Evolutionary conservation across 73 alveolate species (phyloP).

Genomic region (Paramecium bursaria): DNA sequence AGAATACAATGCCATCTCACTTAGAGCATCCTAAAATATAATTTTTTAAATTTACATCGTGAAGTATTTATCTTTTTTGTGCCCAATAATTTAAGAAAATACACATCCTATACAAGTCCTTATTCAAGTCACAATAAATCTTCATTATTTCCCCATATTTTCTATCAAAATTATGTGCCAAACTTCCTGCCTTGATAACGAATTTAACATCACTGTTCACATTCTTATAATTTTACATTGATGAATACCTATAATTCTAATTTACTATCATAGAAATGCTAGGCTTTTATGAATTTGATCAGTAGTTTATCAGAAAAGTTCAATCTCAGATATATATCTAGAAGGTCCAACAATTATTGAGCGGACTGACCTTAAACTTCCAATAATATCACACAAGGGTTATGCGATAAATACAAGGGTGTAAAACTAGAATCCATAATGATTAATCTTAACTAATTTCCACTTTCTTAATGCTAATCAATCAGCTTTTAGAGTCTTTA

Average conservation of each 20-base stretch:
- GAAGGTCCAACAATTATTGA: too few species aligned
- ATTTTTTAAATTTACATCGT: neutral
- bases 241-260: too few species aligned
- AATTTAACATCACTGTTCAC: conserved; percentile 8
- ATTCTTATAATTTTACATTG: too few species aligned
- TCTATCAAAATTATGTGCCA: neutral
- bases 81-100: conserved; percentile 56
- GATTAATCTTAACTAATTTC: too few species aligned
- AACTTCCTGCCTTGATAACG: conserved; percentile 28
- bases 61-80: conserved; percentile 13
- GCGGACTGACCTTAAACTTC: too few species aligned
- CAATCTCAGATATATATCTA: too few species aligned
- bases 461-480: too few species aligned
- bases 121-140: conserved; percentile 1
- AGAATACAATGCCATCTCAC: conserved; percentile 44
- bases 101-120: conserved; percentile 28
- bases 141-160: conserved; percentile 2
- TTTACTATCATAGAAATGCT: too few species aligned
- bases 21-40: conserved; percentile 1
- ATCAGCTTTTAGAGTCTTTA: too few species aligned
- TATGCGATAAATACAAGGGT: conserved; percentile 30
- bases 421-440: conserved; percentile 7
- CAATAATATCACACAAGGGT: conserved; percentile 35
- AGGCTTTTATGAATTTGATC: too few species aligned
- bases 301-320: too few species aligned